A percentile compares a stretch with the other conserved stretches of the same genome.
Conservation (phyloP, 2,329 filamentous ascomycete genomes). For the Sphaerostilbella broomeana region DNA sequence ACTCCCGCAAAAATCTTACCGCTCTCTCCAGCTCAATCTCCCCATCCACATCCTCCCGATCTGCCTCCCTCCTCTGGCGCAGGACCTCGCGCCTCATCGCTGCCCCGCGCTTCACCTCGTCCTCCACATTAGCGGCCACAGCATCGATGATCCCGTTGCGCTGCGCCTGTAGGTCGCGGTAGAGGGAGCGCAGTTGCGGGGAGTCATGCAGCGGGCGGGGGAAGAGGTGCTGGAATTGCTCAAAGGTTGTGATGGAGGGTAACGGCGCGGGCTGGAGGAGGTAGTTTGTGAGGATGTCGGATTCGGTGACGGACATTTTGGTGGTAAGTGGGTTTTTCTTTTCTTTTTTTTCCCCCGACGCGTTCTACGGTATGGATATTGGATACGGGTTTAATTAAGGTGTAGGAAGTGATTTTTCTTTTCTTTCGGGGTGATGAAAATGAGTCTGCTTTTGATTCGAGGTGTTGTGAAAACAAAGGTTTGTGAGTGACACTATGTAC, state of each 20-base stretch:
- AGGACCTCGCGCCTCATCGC: slow-evolving; percentile 52
- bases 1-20: slow-evolving; percentile 33
- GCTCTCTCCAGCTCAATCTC: slow-evolving; percentile 57
- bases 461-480: background rate
- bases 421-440: no score
- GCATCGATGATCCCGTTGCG: slow-evolving; percentile 62
- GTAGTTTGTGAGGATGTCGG: slow-evolving; percentile 68
- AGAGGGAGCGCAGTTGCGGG: slow-evolving; percentile 63
- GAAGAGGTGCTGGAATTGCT: slow-evolving; percentile 71
- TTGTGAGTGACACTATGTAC: no score
- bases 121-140: slow-evolving; percentile 58
- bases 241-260: slow-evolving; percentile 64
- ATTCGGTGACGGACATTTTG: slow-evolving; percentile 42
- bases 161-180: slow-evolving; percentile 72
- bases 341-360: background rate
- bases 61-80: slow-evolving; percentile 44
- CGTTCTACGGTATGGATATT: slow-evolving; percentile 36
- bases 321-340: background rate
- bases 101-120: slow-evolving; percentile 57
- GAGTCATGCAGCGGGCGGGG: slow-evolving; percentile 59
- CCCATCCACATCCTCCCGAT: slow-evolving; percentile 52
- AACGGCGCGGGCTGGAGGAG: slow-evolving; percentile 70
- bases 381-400: slow-evolving; percentile 84
- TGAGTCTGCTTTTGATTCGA: no score
- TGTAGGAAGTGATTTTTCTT: slow-evolving; percentile 64